Evolutionary conservation across 1,139 yeast species (phyloP), one percentile per base, ranked within the genome.

Genomic region (Debaryomycetaceae sp.): DNA sequence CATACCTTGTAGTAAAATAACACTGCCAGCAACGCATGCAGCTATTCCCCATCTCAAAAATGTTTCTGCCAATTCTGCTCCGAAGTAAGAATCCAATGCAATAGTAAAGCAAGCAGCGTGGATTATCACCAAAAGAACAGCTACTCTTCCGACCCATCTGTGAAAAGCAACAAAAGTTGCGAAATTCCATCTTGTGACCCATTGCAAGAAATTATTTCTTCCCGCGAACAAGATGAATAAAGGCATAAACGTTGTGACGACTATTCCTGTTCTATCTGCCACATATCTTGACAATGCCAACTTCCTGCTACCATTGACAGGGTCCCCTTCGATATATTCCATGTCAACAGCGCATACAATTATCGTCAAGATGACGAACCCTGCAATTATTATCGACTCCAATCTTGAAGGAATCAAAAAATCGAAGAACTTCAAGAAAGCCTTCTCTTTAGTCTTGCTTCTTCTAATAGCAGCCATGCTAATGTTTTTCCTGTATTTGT

Each of bases 331-430:
- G 3, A 56, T 48, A 24, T 48, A 57, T 6, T 47, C 40, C 34
- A 64, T 55, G 9, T 61, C 52, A 14, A 56, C 53, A 5, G 66
- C 55, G 42, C 59, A 49, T 45, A 75, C 65, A 8, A 78, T 65
- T 24, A 81, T 54, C 36, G 72, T 69, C 45, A 82, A 58, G 3
- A 73, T 59, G 23, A 78, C 56, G 60, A 80, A 83, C 7, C 76
- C 63, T 9, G 52, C 52, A 17, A 68, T 37, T 6, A 66, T 49
- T 5, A 67, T 24, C 2, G 67, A 38, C 46, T 66, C 69, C 31
- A 58, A 39, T 44, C 72, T 52, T 2, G 68, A 51, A 5, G 71
- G 71, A n/a, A 63, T 56, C 39, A 65, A 51, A 34, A 49, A 53
- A 38, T 57, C 62, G 33, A 68, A 53, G 7, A 62, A 29, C 29